Evolutionary conservation across 2,329 filamentous ascomycete genomes (phyloP).

Genomic region (Aspergillus caelatus): DNA sequence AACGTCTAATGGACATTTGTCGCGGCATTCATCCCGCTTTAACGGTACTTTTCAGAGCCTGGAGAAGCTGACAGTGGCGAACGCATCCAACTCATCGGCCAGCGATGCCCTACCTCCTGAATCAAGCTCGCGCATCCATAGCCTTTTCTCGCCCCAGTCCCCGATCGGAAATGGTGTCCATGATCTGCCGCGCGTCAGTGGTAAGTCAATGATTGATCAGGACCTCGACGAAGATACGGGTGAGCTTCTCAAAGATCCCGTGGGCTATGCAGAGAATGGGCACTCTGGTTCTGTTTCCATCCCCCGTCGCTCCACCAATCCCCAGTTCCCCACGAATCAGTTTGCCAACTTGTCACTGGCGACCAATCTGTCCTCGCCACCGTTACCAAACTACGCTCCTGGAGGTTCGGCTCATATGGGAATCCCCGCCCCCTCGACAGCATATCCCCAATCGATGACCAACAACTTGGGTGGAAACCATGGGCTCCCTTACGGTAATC

Average conservation of each 20-base stretch:
- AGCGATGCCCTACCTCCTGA: conserved; percentile 57
- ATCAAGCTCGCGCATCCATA: conserved; percentile 53
- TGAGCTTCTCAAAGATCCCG: conserved; percentile 63
- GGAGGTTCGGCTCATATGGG: conserved; percentile 51
- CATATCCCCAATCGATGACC: conserved; percentile 63
- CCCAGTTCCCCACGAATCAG: conserved; percentile 69
- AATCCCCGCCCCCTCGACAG: conserved; percentile 54
- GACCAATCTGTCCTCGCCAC: conserved; percentile 63
- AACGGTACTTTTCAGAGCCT: conserved; percentile 63
- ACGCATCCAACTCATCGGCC: conserved; percentile 46
- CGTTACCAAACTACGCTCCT: conserved; percentile 57
- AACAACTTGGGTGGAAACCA: conserved; percentile 51
- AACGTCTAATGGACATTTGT: conserved; percentile 42
- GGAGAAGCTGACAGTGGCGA: conserved; percentile 58
- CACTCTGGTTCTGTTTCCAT: conserved; percentile 44
- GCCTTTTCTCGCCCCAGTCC: conserved; percentile 64
- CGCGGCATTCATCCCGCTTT: conserved; percentile 61
- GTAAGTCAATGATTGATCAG: conserved; percentile 67
- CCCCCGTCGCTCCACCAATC: conserved; percentile 69
- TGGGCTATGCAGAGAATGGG: conserved; percentile 72
- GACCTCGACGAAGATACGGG: conserved; percentile 67
- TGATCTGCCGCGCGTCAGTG: conserved; percentile 56
- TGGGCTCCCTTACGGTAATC: conserved; percentile 59
- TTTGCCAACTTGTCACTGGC: conserved; percentile 73
- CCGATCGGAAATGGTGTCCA: conserved; percentile 58